Base-by-base conservation (phyloP, 2,329 filamentous ascomycete genomes). In the Paraphoma chrysanthemicola region DNA sequence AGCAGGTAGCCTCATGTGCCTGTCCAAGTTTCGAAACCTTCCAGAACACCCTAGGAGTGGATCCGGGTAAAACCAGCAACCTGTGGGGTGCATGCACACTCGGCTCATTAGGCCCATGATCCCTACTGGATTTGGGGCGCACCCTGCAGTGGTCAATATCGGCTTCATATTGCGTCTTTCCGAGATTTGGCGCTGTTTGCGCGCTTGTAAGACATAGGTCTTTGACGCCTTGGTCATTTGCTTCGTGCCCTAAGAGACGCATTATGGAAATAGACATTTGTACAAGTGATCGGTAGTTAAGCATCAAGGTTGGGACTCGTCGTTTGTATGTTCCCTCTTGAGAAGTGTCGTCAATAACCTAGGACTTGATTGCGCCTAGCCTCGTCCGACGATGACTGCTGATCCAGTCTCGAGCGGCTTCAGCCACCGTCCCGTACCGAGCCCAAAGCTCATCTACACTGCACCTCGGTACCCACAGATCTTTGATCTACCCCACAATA, bases 401-500 rank as follows among this genome's bases (percentile, higher is more conserved):
- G 48, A 36, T 30, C 29, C 43, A 46, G 31, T 30, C 28, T 46
- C 42, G 28, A 52, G 47, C 52, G 52, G 51, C 36, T 51, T 33
- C 44, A 56, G 44, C 45, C 44, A 59, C 47, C 50, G 48, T 48
- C 23, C 58, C 57, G 57, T 61, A 59, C 47, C 57, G 57, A 51
- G 48, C 23, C 47, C 23, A 38, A 44, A 30, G 30, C 23, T 57
- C 43, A 54, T 46, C 47, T 18, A 36, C 30, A 36, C 14, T n/a
- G 10, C n/a, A 31, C 28, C 31, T 36, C 33, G 14, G 33, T 36
- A 36, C 33, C 45, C 16, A 16, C 14, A 7, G 44, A 47, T 17
- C 44, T 17, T 44, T 18, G 12, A 12, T 36, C 14, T 17, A 33
- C 44, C 29, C 29, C 44, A 47, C n/a, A 47, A 11, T 33, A 17